Evolutionary conservation across 257 asterid species (phyloP).

Genomic region (Verbena officinalis): DNA sequence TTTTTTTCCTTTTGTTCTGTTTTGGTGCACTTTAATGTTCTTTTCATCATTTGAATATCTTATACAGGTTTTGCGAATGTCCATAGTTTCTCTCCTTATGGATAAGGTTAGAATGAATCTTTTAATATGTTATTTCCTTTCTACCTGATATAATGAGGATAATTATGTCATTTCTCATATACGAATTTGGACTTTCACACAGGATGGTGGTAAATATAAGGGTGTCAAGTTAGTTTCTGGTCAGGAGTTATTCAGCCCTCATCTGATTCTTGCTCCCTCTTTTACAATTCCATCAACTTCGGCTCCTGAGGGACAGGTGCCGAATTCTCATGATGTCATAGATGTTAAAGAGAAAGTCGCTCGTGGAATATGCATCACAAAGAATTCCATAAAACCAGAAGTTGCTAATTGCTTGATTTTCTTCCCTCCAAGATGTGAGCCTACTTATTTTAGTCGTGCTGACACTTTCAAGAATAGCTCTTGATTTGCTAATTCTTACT

Average conservation of each 20-base stretch:
- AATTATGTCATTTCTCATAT: slow-evolving; percentile 21
- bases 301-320: slow-evolving; percentile 39
- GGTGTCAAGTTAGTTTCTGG: slow-evolving; percentile 89
- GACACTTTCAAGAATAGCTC: slow-evolving; percentile 7
- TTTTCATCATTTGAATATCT: slow-evolving; percentile 15
- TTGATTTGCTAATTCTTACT: slow-evolving; percentile 21
- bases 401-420: slow-evolving; percentile 66
- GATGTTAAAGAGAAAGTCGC: slow-evolving; percentile 59
- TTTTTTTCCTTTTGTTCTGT: neutral
- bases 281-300: slow-evolving; percentile 43
- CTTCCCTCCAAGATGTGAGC: slow-evolving; percentile 83
- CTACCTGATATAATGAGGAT: neutral
- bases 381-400: slow-evolving; percentile 59
- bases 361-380: slow-evolving; percentile 80
- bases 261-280: slow-evolving; percentile 77
- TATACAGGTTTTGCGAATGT: slow-evolving; percentile 85
- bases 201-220: slow-evolving; percentile 61
- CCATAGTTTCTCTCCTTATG: slow-evolving; percentile 55
- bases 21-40: slow-evolving; percentile 21
- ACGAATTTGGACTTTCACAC: slow-evolving; percentile 35
- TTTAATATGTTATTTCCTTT: slow-evolving; percentile 19
- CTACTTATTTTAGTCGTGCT: slow-evolving; percentile 10
- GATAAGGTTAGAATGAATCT: slow-evolving; percentile 54
- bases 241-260: slow-evolving; percentile 82
- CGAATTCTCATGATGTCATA: slow-evolving; percentile 32